Conservation (phyloP, 2,329 filamentous ascomycete species). For the Nigrograna mackinnonii region DNA sequence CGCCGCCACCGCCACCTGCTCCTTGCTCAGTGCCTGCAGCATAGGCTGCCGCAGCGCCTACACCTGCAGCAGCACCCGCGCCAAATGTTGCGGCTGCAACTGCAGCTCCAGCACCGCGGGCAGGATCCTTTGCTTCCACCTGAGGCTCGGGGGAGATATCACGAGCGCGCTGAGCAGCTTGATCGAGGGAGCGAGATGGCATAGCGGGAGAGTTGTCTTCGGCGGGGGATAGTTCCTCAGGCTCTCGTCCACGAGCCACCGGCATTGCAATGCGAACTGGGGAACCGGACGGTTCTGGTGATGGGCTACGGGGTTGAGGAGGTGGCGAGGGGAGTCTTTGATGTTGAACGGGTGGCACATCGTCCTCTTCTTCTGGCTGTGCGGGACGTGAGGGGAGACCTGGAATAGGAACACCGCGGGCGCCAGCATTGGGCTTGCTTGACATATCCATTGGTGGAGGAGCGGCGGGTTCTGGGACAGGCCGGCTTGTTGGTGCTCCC, state of each 20-base stretch:
- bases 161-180: conserved; percentile 65
- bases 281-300: conserved; percentile 64
- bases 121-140: conserved; percentile 56
- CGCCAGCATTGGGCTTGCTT: conserved; percentile 67
- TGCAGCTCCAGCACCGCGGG: conserved; percentile 57
- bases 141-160: conserved; percentile 68
- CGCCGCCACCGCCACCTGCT: conserved; percentile 47
- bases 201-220: conserved; percentile 59
- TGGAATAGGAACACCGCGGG: conserved; percentile 74
- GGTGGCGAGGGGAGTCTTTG: conserved; percentile 49
- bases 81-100: conserved; percentile 51
- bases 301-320: conserved; percentile 43
- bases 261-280: conserved; percentile 87
- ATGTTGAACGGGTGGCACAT: conserved; percentile 59
- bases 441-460: conserved; percentile 68
- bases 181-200: conserved; percentile 65
- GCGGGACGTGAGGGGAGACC: conserved; percentile 68
- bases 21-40: conserved; percentile 41
- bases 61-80: conserved; percentile 45
- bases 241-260: conserved; percentile 65
- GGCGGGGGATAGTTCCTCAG: conserved; percentile 55
- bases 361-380: conserved; percentile 46
- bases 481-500: conserved; percentile 49
- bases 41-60: conserved; percentile 42
- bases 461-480: conserved; percentile 45